Percentiles rank a stretch among this genome's conserved stretches.
Conservation (phyloP, 768 basidiomycete genomes). For the Agaricus subrufescens region DNA sequence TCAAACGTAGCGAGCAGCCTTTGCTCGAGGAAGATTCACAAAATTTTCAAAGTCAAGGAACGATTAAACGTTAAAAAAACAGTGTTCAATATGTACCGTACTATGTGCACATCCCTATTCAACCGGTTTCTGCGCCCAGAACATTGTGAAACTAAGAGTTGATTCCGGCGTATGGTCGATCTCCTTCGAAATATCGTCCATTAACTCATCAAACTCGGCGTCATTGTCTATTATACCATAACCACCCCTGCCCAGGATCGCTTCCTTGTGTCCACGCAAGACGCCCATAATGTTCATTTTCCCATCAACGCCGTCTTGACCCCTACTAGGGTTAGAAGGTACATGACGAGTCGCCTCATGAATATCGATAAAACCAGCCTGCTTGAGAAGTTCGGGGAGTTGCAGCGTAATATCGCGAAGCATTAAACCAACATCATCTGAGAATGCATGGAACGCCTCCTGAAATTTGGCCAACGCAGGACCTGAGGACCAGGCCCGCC, state of each 20-base stretch:
- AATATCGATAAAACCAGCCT: constrained; percentile 1
- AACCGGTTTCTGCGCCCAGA: not conserved
- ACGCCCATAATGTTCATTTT: not conserved
- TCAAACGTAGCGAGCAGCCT: too few species aligned
- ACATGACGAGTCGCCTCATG: not conserved
- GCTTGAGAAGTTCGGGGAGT: not conserved
- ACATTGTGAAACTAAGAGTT: not conserved
- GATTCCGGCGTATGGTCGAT: not conserved
- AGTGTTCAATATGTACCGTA: too few species aligned
- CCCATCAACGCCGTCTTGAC: not conserved
- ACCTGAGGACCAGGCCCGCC: not conserved
- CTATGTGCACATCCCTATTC: not conserved
- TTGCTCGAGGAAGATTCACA: too few species aligned
- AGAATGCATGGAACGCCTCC: not conserved
- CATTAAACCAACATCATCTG: not conserved
- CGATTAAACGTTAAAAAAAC: too few species aligned
- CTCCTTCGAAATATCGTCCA: not conserved
- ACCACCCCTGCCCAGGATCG: not conserved
- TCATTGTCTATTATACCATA: constrained; percentile 2
- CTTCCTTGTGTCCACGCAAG: not conserved
- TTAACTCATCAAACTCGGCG: not conserved
- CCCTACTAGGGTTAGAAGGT: not conserved
- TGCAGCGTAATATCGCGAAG: not conserved
- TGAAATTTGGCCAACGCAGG: not conserved
- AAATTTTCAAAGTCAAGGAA: too few species aligned